Evolutionary conservation across 2,329 filamentous ascomycete genomes (phyloP), one percentile per base, ranked within the genome.

Genomic region (Colletotrichum liriopes): DNA sequence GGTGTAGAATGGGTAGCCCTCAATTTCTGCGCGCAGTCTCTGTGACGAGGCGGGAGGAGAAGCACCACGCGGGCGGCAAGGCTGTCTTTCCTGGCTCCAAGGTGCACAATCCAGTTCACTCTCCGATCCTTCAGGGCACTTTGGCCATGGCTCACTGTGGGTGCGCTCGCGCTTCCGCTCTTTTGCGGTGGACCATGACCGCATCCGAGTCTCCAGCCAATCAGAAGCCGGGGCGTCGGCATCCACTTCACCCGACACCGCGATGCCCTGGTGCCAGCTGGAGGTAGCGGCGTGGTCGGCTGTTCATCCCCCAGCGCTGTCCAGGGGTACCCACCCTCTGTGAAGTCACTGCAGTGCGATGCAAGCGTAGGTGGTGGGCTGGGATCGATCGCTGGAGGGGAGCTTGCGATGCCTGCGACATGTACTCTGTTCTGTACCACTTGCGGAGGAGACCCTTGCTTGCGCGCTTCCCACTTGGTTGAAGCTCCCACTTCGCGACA

Each of bases 31-130:
- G 70, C 72, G 61, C 52, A 70, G 61, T 60, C 65, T 58, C 55
- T 74, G 65, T 68, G 73, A 74, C 67, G 67, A 74, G 73, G 67
- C 64, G 67, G 73, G 72, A 74, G 65, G 71, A 74, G 70, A 70
- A 65, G 26, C 64, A 71, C 56, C 16, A 70, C 65, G 65, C 72
- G 55, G 65, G 70, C 72, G 61, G 70, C 70, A 65, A 74, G 72
- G 72, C 72, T 74, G 72, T 59, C 61, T 61, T 29, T 67, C 64
- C 32, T 41, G 61, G 59, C 41, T 35, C 58, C 32, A 55, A 59
- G 64, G 56, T 41, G 47, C 39, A 23, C 54, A 66, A 32, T 62
- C 35, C 68, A 62, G 64, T 63, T 32, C 47, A n/a, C 41, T 35
- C 55, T n/a, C 54, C 45, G 45, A 9, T 51, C 65, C 60, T 54